Percentiles rank a stretch among this genome's conserved stretches.
These are phyloP conservation scores for Novymonas esmeraldas DNA, from an alignment of 208 protist species.

Conservation along the genomic window DNA sequence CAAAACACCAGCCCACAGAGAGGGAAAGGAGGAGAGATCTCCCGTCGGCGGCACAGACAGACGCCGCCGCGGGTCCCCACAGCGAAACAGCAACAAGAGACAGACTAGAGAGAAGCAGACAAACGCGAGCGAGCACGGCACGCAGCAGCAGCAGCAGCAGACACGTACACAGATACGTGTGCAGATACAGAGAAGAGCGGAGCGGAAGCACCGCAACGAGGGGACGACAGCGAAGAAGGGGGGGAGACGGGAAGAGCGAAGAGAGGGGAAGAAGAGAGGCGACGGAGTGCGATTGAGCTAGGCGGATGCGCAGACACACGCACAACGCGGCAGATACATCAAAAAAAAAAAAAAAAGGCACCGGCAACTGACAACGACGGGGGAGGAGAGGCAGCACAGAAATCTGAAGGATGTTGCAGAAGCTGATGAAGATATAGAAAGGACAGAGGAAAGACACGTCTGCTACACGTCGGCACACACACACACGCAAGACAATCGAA, in stretches of 20 bases:
- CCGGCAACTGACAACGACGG: not conserved
- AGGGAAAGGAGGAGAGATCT: not conserved
- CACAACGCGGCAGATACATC: no score
- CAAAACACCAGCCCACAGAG: no score
- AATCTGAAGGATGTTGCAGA: no score
- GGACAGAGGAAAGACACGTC: no score
- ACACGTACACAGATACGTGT: not conserved
- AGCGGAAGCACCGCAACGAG: not conserved
- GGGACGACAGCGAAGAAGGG: not conserved
- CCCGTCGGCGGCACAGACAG: not conserved
- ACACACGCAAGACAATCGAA: no score
- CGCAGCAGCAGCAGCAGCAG: not conserved
- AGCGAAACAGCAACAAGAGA: not conserved
- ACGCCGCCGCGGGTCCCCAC: not conserved
- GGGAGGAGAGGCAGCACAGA: not conserved
- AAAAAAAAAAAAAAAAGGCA: no score
- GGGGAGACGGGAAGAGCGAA: not conserved
- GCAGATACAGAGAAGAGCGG: not conserved
- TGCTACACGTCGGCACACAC: no score
- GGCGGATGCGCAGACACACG: no score
- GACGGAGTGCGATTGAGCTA: no score
- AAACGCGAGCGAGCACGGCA: not conserved
- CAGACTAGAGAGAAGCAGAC: no score
- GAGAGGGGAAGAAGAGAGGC: no score
- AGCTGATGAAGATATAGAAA: no score